These are phyloP conservation scores for Mycena epipterygia DNA, from an alignment of 768 basidiomycete species.

Conservation along the genomic window DNA sequence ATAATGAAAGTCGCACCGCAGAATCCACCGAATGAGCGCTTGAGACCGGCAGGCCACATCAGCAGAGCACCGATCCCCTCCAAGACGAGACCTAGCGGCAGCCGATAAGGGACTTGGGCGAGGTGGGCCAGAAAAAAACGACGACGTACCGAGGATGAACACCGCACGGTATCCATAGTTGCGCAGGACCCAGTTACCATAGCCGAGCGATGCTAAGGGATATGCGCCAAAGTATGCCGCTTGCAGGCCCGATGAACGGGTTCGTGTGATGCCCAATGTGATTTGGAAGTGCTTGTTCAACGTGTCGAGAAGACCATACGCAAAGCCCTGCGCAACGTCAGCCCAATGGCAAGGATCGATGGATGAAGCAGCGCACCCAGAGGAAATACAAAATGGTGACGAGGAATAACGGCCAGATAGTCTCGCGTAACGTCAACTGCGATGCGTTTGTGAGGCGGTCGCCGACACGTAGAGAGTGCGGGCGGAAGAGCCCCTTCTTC, in stretches of 20 bases:
- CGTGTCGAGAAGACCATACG: conserved; percentile 50
- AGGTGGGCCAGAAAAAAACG: not conserved
- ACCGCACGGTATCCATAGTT: conserved; percentile 50
- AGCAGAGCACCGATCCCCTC: conserved; percentile 51
- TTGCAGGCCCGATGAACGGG: conserved; percentile 51
- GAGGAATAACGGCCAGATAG: conserved; percentile 49
- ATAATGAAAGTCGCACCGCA: conserved; percentile 53
- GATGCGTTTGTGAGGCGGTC: conserved; percentile 49
- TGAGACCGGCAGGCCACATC: conserved; percentile 53
- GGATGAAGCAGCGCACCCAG: conserved; percentile 42
- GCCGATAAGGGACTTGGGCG: not conserved
- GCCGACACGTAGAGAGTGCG: conserved; percentile 50
- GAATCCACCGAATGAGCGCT: conserved; percentile 51
- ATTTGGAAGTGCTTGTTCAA: conserved; percentile 53
- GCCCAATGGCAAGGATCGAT: not conserved
- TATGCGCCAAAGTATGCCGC: conserved; percentile 54
- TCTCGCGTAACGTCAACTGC: conserved; percentile 47
- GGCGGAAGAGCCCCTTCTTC: conserved; percentile 19
- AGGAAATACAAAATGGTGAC: conserved; percentile 53
- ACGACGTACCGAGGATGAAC: conserved; percentile 45
- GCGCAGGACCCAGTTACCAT: conserved; percentile 51
- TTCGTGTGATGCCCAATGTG: conserved; percentile 49
- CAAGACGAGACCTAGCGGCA: conserved; percentile 36
- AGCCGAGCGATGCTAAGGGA: conserved; percentile 50
- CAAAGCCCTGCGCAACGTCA: conserved; percentile 43